Percentiles rank a stretch among this genome's conserved stretches.
Evolutionary conservation across 2,329 filamentous ascomycete species (phyloP).

Genomic region (Emericellopsis atlantica): DNA sequence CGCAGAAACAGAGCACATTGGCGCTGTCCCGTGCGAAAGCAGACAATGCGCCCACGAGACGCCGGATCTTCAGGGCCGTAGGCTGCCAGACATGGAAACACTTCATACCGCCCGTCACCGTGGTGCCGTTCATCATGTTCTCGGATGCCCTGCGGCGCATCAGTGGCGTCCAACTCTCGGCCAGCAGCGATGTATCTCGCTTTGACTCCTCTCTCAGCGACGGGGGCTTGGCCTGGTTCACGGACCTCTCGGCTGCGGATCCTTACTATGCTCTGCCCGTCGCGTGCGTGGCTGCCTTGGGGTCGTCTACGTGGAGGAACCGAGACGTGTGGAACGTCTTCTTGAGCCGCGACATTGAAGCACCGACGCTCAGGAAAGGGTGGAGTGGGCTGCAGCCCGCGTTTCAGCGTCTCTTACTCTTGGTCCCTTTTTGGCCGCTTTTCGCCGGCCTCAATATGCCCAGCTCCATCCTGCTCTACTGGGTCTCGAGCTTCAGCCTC

Average conservation of each 20-base stretch:
- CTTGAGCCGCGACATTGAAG: no score
- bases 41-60: not conserved
- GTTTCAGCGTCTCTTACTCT: not conserved
- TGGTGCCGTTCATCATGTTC: constrained; percentile 36
- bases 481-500: constrained; percentile 21
- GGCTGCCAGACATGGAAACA: constrained; percentile 35
- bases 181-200: not conserved
- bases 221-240: constrained; percentile 43
- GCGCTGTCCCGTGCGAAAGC: not conserved
- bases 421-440: not conserved
- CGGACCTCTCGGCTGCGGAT: constrained; percentile 37
- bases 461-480: constrained; percentile 27
- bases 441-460: constrained; percentile 19
- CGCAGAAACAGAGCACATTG: not conserved
- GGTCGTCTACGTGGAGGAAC: constrained; percentile 14
- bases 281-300: constrained; percentile 16
- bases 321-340: constrained; percentile 14
- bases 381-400: constrained; percentile 2
- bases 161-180: not conserved
- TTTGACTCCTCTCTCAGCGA: constrained; percentile 26
- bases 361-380: no score
- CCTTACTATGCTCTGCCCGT: constrained; percentile 35
- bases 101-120: constrained; percentile 18
- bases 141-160: constrained; percentile 32
- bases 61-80: constrained; percentile 18